These are phyloP conservation scores for Coniochaeta sp. DNA, from an alignment of 2,329 filamentous ascomycete genomes.

Conservation along the genomic window DNA sequence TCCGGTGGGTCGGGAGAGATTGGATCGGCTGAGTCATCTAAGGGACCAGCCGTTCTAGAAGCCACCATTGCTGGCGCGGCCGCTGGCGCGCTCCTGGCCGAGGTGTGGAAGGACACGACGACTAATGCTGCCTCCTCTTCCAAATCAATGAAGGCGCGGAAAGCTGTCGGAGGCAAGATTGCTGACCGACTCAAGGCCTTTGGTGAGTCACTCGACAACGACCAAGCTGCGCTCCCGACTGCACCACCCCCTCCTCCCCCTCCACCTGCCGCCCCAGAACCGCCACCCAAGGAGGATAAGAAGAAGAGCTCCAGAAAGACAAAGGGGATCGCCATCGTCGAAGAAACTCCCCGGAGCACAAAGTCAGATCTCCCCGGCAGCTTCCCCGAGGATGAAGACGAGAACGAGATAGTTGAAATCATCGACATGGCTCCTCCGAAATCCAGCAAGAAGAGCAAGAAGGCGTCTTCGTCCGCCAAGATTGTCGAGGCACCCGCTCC, in stretches of 20 bases:
- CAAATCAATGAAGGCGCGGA: constrained; percentile 39
- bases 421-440: constrained; percentile 40
- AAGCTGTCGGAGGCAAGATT: constrained; percentile 42
- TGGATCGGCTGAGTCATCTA: constrained; percentile 42
- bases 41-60: constrained; percentile 29
- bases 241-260: constrained; percentile 10
- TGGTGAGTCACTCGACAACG: constrained; percentile 31
- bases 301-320: constrained; percentile 24
- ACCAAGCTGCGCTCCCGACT: background rate
- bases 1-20: constrained; percentile 26
- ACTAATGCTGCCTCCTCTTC: constrained; percentile 23
- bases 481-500: constrained; percentile 23
- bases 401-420: constrained; percentile 42
- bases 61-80: constrained; percentile 25
- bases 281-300: constrained; percentile 11
- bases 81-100: constrained; percentile 14
- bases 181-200: constrained; percentile 51
- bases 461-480: constrained; percentile 30
- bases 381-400: constrained; percentile 47
- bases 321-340: constrained; percentile 8
- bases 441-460: constrained; percentile 29
- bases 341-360: constrained; percentile 12
- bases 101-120: constrained; percentile 29
- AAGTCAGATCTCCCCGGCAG: constrained; percentile 43
- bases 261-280: constrained; percentile 10